Conservation (phyloP, 73 alveolate species). For the Durusdinium trenchii region DNA sequence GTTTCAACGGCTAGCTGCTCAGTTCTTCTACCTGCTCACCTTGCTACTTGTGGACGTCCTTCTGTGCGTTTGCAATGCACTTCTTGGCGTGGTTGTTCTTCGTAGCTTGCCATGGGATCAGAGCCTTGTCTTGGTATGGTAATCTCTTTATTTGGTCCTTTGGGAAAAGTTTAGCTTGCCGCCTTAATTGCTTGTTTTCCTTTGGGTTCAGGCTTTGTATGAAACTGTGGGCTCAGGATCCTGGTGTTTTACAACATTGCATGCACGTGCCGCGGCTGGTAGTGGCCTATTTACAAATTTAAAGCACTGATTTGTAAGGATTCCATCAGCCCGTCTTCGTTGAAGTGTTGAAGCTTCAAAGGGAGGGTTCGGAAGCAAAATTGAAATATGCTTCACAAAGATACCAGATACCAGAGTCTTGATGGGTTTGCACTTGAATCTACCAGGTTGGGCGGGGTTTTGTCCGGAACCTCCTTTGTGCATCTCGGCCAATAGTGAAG, state of each 20-base stretch:
- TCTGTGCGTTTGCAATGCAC: conserved; percentile 16
- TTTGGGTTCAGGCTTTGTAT: background rate
- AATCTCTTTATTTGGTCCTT: too few relatives aligned
- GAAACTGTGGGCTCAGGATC: background rate
- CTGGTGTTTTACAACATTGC: conserved; percentile 32
- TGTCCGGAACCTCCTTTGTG: conserved; percentile 16
- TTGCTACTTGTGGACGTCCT: conserved; percentile 58
- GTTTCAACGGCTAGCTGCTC: background rate
- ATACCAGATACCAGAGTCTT: background rate
- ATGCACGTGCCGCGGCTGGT: background rate
- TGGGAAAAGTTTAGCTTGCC: background rate
- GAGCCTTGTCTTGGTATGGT: too few relatives aligned
- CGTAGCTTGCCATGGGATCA: conserved; percentile 63
- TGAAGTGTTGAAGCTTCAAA: too few relatives aligned
- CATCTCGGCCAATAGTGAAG: background rate
- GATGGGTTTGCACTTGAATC: background rate
- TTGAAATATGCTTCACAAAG: too few relatives aligned
- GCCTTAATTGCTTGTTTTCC: too few relatives aligned
- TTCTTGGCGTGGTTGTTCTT: conserved; percentile 37
- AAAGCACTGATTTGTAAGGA: too few relatives aligned
- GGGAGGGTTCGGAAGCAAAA: too few relatives aligned
- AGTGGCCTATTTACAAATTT: too few relatives aligned
- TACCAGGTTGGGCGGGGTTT: conserved; percentile 41
- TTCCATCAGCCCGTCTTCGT: too few relatives aligned
- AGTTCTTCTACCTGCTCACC: conserved; percentile 38